These are phyloP conservation scores for Hypoxylon sp. DNA, from an alignment of 2,329 filamentous ascomycete species.

Conservation along the genomic window DNA sequence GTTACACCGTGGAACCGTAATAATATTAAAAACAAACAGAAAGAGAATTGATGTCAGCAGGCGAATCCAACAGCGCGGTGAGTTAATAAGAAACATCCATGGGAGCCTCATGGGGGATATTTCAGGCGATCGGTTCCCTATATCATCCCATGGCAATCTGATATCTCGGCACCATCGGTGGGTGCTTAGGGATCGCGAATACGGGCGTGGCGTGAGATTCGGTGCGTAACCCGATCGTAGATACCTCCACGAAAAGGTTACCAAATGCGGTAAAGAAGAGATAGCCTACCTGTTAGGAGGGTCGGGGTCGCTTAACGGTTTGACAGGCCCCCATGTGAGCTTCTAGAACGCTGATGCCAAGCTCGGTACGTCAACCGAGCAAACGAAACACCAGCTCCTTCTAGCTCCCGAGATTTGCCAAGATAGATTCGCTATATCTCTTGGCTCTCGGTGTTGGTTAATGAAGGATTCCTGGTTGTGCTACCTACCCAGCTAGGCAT, in stretches of 20 bases:
- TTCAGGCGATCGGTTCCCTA: constrained; percentile 10
- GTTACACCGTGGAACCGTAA: constrained; percentile 1
- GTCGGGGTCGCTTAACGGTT: constrained; percentile 13
- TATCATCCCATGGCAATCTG: constrained; percentile 11
- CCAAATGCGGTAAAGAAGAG: constrained; percentile 41
- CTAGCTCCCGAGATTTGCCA: constrained; percentile 19
- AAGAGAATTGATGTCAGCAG: constrained; percentile 3
- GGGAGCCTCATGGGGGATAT: constrained; percentile 27
- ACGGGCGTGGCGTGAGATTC: constrained; percentile 27
- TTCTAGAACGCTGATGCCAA: constrained; percentile 28
- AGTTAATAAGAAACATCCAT: constrained; percentile 14
- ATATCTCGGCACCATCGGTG: constrained; percentile 31
- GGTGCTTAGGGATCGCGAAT: constrained; percentile 26
- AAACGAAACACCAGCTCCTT: constrained; percentile 18
- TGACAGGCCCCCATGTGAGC: constrained; percentile 22
- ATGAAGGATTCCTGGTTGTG: constrained; percentile 8
- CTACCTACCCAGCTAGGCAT: constrained; percentile 28
- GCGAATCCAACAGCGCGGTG: constrained; percentile 15
- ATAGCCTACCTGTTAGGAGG: not conserved
- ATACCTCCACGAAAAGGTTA: constrained; percentile 42
- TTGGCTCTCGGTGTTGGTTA: not conserved
- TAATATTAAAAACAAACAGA: constrained; percentile 1
- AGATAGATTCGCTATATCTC: constrained; percentile 4
- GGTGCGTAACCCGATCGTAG: constrained; percentile 24
- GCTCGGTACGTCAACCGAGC: constrained; percentile 35